Evolutionary conservation across 257 asterid species (phyloP), one percentile per base, ranked within the genome.

Genomic region (Datura wrightii): DNA sequence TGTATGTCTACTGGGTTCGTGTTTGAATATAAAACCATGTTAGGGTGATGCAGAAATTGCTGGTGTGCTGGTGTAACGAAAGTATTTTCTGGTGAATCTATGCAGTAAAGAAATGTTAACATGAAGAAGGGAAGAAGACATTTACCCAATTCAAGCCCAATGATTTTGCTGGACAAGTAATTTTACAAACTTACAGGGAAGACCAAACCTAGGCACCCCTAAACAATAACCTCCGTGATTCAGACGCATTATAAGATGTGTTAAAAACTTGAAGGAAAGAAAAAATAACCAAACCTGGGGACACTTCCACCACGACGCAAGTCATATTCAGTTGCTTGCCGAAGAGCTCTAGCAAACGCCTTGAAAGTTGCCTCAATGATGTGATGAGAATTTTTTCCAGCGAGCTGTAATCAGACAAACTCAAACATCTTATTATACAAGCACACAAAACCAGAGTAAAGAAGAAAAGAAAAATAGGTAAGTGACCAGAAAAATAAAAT

Each of bases 271-370:
- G 56, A 13, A 37, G 50, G 36, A 34, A 66, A 24, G 1, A 42
- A n/a, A 52, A 36, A 46, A 60, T 52, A 31, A 53, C 55, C 87
- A 70, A 85, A 97, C 99, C 99, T 97, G 67, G 98, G 99, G 66
- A 97, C 83, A 83, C 91, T 97, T 88, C 97, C 97, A 56, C 84
- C 94, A 74, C 98, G 97, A 6, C 98, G 98, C 85, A 91, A 90
- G 83, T 95, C 98, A 70, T 86, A 89, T 84, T 94, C 98, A 7
- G 97, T 94, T 79, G 99, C 99, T 88, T 95, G 99, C 59, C 98
- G 92, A 82, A 97, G 98, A 86, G 99, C 99, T 91, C 99, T 93
- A 34, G 98, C 99, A 72, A 97, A 97, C 48, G 99, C 98, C 91
- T 95, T 97, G 92, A 97, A 97, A 81, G 99, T 95, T 58, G 99